Base-by-base conservation (phyloP, 2,329 filamentous ascomycete species). In the Ploettnerulaceae sp. region DNA sequence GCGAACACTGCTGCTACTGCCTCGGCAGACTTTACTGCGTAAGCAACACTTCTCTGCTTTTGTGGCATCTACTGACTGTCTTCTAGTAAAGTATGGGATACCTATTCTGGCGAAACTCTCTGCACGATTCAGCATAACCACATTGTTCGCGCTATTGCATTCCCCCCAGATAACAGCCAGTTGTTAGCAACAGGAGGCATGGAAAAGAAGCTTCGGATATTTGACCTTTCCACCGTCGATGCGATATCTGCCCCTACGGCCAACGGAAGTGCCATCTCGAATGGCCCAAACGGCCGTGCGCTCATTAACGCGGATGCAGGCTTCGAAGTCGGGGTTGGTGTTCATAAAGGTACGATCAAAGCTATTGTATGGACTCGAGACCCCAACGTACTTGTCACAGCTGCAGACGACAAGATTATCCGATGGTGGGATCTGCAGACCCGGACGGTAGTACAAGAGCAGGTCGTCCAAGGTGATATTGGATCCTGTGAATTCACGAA, bases 171-270 rank as follows among this genome's bases (percentile, higher is more conserved):
- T 58, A 79, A 82, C 44, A 82, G 82, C 17, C 85, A 86, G n/a
- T 82, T 95, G 46, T 74, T 98, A 21, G 93, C 91, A 5, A 97
- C 93, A 0, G 93, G 91, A 25, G 93, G 93, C 20, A 87, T 87
- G 71, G 93, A 98, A 70, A 97, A 96, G 76, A 96, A 93, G 68
- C 77, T 98, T 42, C 87, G 91, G 43, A 84, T 98, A 53, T 98
- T 93, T 63, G 91, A 97, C 60, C 73, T 98, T 12, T 80, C 80
- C 12, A 79, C 57, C 66, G 57, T 51, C 65, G 7, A 68, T 66
- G 26, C 61, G 53, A 18, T 64, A 59, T 47, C 67, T 58, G 33
- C 66, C 51, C 44, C 64, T 29, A 45, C 44, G 11, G 28, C 38
- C 11, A 54, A 50, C 24, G 36, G 46, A 8, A 44, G 35, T n/a